These are phyloP conservation scores for Arachnopeziza araneosa DNA, from an alignment of 2,329 filamentous ascomycete genomes.

Conservation along the genomic window DNA sequence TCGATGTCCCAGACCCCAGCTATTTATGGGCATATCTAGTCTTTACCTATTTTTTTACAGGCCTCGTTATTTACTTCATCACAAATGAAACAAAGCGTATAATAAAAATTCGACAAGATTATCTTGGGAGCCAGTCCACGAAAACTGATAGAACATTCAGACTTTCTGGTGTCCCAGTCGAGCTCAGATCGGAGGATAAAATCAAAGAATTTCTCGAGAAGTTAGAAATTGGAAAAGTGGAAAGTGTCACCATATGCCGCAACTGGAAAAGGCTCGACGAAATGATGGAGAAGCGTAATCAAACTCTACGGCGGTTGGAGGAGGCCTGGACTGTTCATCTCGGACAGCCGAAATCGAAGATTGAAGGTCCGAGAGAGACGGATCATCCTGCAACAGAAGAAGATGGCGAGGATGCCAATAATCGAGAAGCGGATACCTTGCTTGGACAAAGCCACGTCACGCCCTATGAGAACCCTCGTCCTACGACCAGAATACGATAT, in stretches of 20 bases:
- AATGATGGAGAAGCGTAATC: constrained; percentile 62
- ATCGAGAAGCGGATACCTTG: constrained; percentile 54
- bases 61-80: constrained; percentile 75
- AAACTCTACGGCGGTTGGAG: constrained; percentile 68
- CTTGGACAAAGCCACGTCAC: constrained; percentile 42
- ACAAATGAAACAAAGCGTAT: constrained; percentile 78
- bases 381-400: constrained; percentile 28
- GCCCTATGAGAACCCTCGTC: constrained; percentile 45
- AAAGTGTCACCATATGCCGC: constrained; percentile 78
- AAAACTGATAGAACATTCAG: constrained; percentile 92
- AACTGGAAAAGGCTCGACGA: constrained; percentile 80
- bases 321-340: constrained; percentile 75
- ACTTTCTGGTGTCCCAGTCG: constrained; percentile 76
- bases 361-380: constrained; percentile 36
- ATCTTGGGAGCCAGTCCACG: constrained; percentile 89
- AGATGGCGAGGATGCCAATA: constrained; percentile 36
- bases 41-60: constrained; percentile 93
- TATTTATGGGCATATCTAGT: constrained; percentile 90
- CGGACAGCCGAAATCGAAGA: constrained; percentile 47
- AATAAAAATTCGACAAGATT: constrained; percentile 81
- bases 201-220: constrained; percentile 85
- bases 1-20: constrained; percentile 17
- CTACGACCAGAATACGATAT: constrained; percentile 70
- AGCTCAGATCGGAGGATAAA: constrained; percentile 73
- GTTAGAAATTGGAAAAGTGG: constrained; percentile 82